Conservation (phyloP, 176 grass and related monocot species). For the Musa schizocarpa region DNA sequence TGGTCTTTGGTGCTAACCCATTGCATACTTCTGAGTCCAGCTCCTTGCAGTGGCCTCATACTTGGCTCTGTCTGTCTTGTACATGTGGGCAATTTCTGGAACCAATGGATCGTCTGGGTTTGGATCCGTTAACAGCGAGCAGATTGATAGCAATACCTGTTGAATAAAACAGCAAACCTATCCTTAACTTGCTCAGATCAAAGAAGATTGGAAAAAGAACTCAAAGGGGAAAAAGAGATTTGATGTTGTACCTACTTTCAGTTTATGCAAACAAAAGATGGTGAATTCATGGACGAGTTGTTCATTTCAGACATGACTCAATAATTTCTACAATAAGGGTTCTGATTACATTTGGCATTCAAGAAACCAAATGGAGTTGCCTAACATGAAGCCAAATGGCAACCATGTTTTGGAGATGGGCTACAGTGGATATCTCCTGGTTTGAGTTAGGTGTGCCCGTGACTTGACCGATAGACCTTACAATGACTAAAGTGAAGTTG, state of each 20-base stretch:
- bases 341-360: no score
- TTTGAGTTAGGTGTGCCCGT: no score
- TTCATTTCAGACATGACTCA: not conserved
- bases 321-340: no score
- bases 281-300: not conserved
- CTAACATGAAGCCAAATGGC: no score
- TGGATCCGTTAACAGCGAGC: constrained; percentile 55
- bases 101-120: constrained; percentile 73
- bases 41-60: constrained; percentile 59
- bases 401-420: no score
- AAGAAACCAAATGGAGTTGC: no score
- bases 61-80: constrained; percentile 63
- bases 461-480: no score
- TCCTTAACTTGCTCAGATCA: not conserved
- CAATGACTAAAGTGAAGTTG: no score
- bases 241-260: no score
- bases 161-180: not conserved
- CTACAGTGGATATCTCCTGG: no score
- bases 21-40: constrained; percentile 77
- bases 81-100: constrained; percentile 74
- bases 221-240: no score
- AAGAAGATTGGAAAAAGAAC: not conserved
- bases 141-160: constrained; percentile 66
- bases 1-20: constrained; percentile 14
- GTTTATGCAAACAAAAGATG: no score